Evolutionary conservation across 2,329 filamentous ascomycete species (phyloP).

Genomic region (Fusarium caatingaense): DNA sequence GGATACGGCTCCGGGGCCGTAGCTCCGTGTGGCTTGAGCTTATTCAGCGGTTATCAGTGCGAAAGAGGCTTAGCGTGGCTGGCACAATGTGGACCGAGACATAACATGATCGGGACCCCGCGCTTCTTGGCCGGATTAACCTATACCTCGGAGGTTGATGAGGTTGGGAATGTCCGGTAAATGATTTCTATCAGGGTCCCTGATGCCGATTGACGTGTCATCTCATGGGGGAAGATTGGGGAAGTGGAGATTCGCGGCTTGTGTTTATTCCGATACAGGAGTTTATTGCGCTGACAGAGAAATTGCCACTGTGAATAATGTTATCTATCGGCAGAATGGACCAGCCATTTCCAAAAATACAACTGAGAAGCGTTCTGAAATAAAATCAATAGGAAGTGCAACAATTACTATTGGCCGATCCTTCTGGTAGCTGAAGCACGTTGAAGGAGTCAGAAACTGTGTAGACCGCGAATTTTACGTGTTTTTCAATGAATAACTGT

Average conservation of each 20-base stretch:
- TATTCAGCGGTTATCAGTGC: background rate
- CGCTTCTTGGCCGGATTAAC: slow-evolving; percentile 2
- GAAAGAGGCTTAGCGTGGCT: accelerated
- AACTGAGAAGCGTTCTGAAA: too few species aligned
- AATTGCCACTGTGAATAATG: background rate
- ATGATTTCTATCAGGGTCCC: background rate
- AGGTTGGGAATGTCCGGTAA: background rate
- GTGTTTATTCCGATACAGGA: background rate
- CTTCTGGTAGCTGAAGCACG: too few species aligned
- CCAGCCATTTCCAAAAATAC: too few species aligned
- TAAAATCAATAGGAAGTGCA: too few species aligned
- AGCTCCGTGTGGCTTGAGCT: background rate
- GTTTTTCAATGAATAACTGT: too few species aligned
- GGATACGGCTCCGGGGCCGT: slow-evolving; percentile 18
- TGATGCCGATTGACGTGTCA: background rate
- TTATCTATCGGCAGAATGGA: too few species aligned
- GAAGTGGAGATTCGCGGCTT: background rate
- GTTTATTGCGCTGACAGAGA: background rate
- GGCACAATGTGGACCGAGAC: background rate
- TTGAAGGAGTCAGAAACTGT: too few species aligned
- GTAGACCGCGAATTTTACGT: too few species aligned
- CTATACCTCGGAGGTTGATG: background rate
- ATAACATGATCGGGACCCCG: slow-evolving; percentile 21
- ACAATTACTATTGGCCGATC: too few species aligned
- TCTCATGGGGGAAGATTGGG: background rate